Base-by-base conservation (phyloP, 176 grass and related monocot genomes). In the Stipa capillata region DNA sequence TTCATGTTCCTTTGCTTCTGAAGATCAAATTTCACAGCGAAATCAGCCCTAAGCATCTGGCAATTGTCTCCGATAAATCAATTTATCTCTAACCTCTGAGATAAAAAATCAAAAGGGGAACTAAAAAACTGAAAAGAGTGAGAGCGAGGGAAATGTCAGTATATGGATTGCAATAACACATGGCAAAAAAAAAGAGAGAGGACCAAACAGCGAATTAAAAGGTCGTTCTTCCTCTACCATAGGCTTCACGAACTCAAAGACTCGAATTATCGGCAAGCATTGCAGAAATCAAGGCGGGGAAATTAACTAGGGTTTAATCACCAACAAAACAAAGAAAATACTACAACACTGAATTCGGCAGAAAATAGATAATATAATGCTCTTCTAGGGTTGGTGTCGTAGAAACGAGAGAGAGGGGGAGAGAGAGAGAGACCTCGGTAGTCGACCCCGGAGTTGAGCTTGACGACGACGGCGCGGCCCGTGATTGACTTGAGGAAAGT, bases 401-500 rank as follows among this genome's bases (percentile, higher is more conserved):
- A 7, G 54, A 83, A 60, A 57, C 43, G 16, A 41, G 21, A 40
- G 45, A 33, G 61, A 3, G 27, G 1, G 77, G 60, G 10, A 15
- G 1, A 45, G 71, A 98, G 77, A 68, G 10, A 15, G 1, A 45
- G 71, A 98, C 96, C 96, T 93, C 96, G 70, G 77, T 98, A 98
- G 61, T 98, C 96, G 72, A 98, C 96, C 43, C 88, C 92, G 1
- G 90, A 98, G 78, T 98, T 98, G 63, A 98, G 96, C 88, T 94
- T 98, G 28, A 98, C 96, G 42, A 98, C 92, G 71, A 98, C 96
- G 60, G 96, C 90, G 18, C 92, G 90, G 32, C 96, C 96, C 78
- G 90, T 74, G 74, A 98, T 98, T 13, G 90, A 98, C 85, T 98
- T 98, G 85, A 98, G 96, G 74, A 94, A n/a, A 98, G 81, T 98